Base-by-base conservation (phyloP, 495 filamentous ascomycete species). In the Penicillium coffeae region DNA sequence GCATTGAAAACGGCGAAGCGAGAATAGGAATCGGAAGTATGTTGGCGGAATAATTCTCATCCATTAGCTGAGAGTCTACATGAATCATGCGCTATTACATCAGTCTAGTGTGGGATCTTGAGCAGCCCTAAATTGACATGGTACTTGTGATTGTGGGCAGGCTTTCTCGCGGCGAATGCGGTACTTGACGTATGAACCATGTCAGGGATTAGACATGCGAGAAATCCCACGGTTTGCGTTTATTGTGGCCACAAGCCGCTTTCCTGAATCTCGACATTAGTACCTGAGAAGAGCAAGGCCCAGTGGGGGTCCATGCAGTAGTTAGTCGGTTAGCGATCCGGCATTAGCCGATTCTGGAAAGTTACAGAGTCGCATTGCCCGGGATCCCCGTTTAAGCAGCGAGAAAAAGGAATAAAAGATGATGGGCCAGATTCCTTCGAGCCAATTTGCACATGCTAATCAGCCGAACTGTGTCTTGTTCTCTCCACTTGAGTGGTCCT, bases 351-450 rank as follows among this genome's bases (percentile, higher is more conserved):
- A 55, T 42, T 39, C 48, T 38, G 55, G 51, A 64, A 64, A 64
- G 45, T 61, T 64, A 59, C 60, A 59, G 48, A 51, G 58, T 62
- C 47, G 51, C 60, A 61, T 64, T 54, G 58, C 51, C 61, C 48
- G 8, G 9, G 18, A 42, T 39, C 42, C 38, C 38, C 27, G 47
- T 36, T 44, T 30, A 52, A 46, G 47, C 39, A 49, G 39, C 38
- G 45, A 32, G 36, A 51, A 50, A 38, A 39, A 49, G 22, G 25
- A 25, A 9, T 18, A 38, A 15, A 46, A 13, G 41, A 27, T 38
- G 45, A 19, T 36, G 27, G 40, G 45, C 15, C 39, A 47, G 37
- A 58, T 45, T 52, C 34, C 30, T 37, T 48, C 45, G 46, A 51
- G 2, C 46, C 35, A 38, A 44, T 34, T 54, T 51, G 60, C 60